Base-by-base conservation (phyloP, 805 yeast species). In the Candida gorgasii region DNA sequence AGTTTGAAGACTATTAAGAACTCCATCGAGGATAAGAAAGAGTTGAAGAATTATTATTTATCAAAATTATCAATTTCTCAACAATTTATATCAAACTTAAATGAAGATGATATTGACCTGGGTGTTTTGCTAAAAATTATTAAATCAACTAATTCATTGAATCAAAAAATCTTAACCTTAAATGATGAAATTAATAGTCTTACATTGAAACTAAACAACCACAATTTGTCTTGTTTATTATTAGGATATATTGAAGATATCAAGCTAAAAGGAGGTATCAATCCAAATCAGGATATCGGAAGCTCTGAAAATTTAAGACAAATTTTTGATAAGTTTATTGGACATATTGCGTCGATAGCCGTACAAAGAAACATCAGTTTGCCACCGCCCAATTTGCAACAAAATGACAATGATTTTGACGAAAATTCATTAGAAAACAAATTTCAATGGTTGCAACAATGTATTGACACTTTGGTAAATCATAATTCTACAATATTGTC, bases 161-260 rank as follows among this genome's bases (percentile, higher is more conserved):
- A 66, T 43, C 50, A 56, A 40, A 63, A 66, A 39, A 48, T 67
- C 20, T 48, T 52, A 17, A 40, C 47, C 8, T 50, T 55, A 8
- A 49, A 54, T 30, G 50, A 52, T 11, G 73, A 67, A 32, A 51
- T 69, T 31, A 65, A 61, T 11, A 46, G 44, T 2, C 54, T 67
- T 32, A 51, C 50, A 8, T 36, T 52, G 9, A 52, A 50, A 35
- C 52, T 74, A 39, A 62, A 58, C 41, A 64, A 66, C 47, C 80
- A 75, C 49, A 69, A 73, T 43, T 49, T 72, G 39, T 63, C 75
- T 0, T 68, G 76, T 23, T 62, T 73, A 35, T 69, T 70, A 12
- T 57, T 75, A 47, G 79, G 80, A 2, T 73, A 74, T 51, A 63
- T 74, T 13, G 76, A 74, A 46, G 75, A 69, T 51, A 62, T 70